These are phyloP conservation scores for Sindora glabra DNA, from an alignment of 306 rosid species.

Conservation along the genomic window DNA sequence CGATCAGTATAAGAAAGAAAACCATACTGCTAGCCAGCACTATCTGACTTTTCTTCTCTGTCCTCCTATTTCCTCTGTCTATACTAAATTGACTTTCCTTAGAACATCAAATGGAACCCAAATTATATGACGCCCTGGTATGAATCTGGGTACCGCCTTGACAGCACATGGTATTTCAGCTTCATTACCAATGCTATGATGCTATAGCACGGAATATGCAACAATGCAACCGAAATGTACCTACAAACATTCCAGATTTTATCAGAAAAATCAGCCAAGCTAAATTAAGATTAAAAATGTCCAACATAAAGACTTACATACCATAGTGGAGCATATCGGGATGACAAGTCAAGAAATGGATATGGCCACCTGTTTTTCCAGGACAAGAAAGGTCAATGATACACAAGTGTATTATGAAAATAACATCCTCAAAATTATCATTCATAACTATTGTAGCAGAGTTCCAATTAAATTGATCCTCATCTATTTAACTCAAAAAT, in stretches of 20 bases:
- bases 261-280: no score
- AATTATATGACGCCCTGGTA: conserved; percentile 47
- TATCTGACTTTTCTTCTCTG: background rate
- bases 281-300: no score
- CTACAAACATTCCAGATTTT: conserved; percentile 33
- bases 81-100: conserved; percentile 14
- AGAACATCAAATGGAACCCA: conserved; percentile 1
- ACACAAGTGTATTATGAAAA: background rate
- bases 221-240: conserved; percentile 72
- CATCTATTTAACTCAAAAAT: no score
- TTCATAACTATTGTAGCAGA: no score
- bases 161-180: conserved; percentile 65
- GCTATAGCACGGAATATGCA: conserved; percentile 95
- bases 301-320: conserved; percentile 19
- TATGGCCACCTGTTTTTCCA: conserved; percentile 88
- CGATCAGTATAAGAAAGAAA: conserved; percentile 1
- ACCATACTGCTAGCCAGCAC: background rate
- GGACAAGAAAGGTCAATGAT: background rate
- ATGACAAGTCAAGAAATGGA: conserved; percentile 92
- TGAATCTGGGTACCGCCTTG: conserved; percentile 52
- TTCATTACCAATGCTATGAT: conserved; percentile 65
- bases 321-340: conserved; percentile 79
- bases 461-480: no score
- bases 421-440: no score
- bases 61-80: background rate